Percentiles rank a stretch among this genome's conserved stretches.
Evolutionary conservation across 2,329 filamentous ascomycete species (phyloP).

Genomic region (Monosporascus cannonballus): DNA sequence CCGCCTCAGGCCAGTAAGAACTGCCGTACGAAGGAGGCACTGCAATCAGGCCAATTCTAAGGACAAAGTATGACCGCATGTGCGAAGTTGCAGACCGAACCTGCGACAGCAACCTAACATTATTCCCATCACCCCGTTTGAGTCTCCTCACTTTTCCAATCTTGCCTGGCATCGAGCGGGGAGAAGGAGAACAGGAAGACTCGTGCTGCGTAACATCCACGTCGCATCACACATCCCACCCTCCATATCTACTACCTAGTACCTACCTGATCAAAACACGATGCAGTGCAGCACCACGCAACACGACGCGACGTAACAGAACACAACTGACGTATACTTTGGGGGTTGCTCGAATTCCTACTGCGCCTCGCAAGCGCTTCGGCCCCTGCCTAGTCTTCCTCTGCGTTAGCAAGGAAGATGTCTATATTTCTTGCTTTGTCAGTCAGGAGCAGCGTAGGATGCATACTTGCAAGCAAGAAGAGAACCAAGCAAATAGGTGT

Average conservation of each 20-base stretch:
- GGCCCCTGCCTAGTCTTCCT: neutral
- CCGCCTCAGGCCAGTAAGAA: neutral
- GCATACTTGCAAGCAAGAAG: neutral
- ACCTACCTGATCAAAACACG: neutral
- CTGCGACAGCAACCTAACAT: too few species aligned
- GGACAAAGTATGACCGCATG: too few species aligned
- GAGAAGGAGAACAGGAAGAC: too few species aligned
- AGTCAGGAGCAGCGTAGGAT: neutral
- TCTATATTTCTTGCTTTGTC: neutral
- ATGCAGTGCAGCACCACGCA: neutral
- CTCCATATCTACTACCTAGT: neutral
- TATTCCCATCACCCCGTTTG: too few species aligned
- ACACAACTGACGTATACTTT: neutral
- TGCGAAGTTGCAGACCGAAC: too few species aligned
- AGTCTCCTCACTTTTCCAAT: too few species aligned
- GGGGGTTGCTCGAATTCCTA: neutral
- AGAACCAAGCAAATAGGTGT: neutral
- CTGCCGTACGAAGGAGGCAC: neutral
- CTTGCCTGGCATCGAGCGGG: too few species aligned
- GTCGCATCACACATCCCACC: neutral
- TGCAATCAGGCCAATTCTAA: neutral
- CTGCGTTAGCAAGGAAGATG: neutral
- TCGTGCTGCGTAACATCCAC: too few species aligned
- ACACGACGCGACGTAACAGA: neutral
- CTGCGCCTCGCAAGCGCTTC: neutral